Base-by-base conservation (phyloP, 2,329 filamentous ascomycete genomes). In the Pyricularia pennisetigena region DNA sequence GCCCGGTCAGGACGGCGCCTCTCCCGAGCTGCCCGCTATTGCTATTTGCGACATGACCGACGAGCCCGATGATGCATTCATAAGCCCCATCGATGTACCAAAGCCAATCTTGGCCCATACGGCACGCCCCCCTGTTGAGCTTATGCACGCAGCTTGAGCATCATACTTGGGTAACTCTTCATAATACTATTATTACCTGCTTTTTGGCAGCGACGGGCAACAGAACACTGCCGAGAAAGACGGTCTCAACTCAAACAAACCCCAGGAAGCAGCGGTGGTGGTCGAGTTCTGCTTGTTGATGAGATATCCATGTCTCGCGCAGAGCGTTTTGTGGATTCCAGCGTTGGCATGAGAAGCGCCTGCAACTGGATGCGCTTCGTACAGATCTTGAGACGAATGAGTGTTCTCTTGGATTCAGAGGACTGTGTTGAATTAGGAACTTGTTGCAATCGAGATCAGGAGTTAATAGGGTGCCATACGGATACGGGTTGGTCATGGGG, bases 11-110 rank as follows among this genome's bases (percentile, higher is more conserved):
- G 81, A 85, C 71, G 83, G 83, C 24, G 79, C 77, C 69, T 84
- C 82, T 75, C 83, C 85, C 5, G 80, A 83, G 65, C 76, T 90
- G 73, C 88, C 88, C 2, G 87, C 86, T 54, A 88, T 90, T 70
- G 84, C 86, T 54, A 87, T 90, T 14, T 86, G 90, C 73, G 88
- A 90, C 74, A 86, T 88, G 81, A 89, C 87, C 16, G 85, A 87
- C 70, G 59, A 62, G 4, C 82, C 82, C 2, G 78, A 79, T 32
- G 71, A 70, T n/a, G 41, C 41, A 28, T 62, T 62, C 59, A 74
- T 82, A 70, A 80, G 81, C 74, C 78, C 81, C 20, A 72, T 82
- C 66, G 76, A 81, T 14, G 62, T 66, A n/a, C 16, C 59, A 68
- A 82, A 80, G 72, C 81, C 84, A 24, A 85, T 88, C 70, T 75